These are phyloP conservation scores for Fusarium mexicanum DNA, from an alignment of 2,329 filamentous ascomycete species.

Conservation along the genomic window DNA sequence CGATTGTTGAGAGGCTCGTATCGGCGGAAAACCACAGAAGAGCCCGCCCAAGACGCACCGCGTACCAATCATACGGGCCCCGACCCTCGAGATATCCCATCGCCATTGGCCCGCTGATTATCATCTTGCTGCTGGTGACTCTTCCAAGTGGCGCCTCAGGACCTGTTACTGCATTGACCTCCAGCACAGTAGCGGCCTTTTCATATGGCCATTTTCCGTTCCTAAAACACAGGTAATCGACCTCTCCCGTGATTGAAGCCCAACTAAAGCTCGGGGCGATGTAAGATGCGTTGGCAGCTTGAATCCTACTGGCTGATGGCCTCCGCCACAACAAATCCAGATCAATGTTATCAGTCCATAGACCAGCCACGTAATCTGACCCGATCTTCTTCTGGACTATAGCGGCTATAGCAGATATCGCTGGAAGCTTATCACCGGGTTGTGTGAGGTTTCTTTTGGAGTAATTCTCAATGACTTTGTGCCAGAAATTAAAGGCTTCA, in stretches of 20 bases:
- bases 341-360: constrained; percentile 44
- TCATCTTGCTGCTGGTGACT: constrained; percentile 12
- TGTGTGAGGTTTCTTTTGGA: constrained; percentile 37
- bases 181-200: constrained; percentile 16
- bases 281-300: neutral
- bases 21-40: constrained; percentile 10
- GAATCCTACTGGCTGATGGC: neutral
- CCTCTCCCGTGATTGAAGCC: constrained; percentile 36
- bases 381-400: constrained; percentile 31
- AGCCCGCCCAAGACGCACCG: neutral
- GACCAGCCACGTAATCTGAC: constrained; percentile 43
- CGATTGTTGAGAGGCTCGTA: constrained; percentile 13
- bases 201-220: constrained; percentile 29
- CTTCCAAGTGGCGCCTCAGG: constrained; percentile 25
- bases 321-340: constrained; percentile 38
- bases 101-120: constrained; percentile 14
- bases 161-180: neutral
- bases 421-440: constrained; percentile 41
- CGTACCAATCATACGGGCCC: neutral
- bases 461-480: constrained; percentile 44
- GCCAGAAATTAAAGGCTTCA: constrained; percentile 43
- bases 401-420: constrained; percentile 44
- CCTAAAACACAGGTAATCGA: constrained; percentile 40
- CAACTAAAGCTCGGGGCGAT: constrained; percentile 41
- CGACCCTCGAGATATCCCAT: constrained; percentile 1